Base-by-base conservation (phyloP, 1,284 basidiomycete genomes). In the Phlebopus sp. region DNA sequence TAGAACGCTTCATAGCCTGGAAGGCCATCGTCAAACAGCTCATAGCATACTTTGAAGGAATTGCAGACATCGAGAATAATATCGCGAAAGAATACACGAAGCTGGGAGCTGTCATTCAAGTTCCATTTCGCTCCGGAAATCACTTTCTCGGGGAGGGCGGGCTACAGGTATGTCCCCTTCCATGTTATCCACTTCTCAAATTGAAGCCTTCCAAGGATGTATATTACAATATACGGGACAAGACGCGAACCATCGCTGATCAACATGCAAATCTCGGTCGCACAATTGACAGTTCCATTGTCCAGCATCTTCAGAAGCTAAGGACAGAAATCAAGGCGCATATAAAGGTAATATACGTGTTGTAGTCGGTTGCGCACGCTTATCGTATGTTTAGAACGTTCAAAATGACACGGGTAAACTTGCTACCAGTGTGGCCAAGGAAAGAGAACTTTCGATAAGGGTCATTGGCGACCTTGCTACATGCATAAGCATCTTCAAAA, bases 371-470 rank as follows among this genome's bases (percentile, higher is more conserved):
- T n/a, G 37, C 15, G 4, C 36, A 19, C 14, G 23, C 29, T 36
- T 18, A 27, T 2, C 42, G 15, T 18, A 23, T 13, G 11, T 11
- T 10, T 29, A 89, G 90, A 97, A 97, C 62, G 86, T 97, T n/a
- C 93, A 97, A 79, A 96, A 95, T 59, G 94, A 97, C 67, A 97
- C 95, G 0, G 94, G 93, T 29, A 97, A 94, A 72, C 84, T 99
- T 13, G 96, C 96, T 6, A 90, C 92, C 1, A 82, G 79, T 48
- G 97, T 99, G 31, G 95, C 97, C 2, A 90, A 90, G 63, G 96
- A 98, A 70, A 86, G 97, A 44, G 95, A 97, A 67, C 72, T 91
- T 30, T 97, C 93, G 1, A 85, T 88, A 44, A 90, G 85, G 65
- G 75, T 90, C 65, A 90, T 99, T 52, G 84, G 91, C 41, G 92